Percentiles rank a stretch among this genome's conserved stretches.
phyloP scores from a whole-genome alignment of 805 yeast species.

The Candida pseudoglaebosa region DNA sequence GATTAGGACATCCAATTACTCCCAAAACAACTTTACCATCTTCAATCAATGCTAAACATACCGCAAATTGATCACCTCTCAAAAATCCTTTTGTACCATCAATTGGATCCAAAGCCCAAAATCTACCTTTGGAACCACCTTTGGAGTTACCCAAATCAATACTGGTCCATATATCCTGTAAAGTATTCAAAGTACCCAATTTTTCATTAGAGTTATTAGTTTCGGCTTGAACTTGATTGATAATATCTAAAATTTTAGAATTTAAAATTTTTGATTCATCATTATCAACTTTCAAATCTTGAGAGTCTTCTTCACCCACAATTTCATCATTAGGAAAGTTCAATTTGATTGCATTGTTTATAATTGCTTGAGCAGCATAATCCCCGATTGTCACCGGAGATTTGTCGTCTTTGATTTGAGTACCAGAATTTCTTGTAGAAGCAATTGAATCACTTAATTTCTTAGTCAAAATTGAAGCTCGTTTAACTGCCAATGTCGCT shows the following conservation, averaged over 20 bases:
- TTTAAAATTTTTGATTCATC: conserved; percentile 47
- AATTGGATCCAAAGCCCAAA: conserved; percentile 98
- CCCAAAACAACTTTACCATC: conserved; percentile 86
- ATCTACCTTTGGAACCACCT: conserved; percentile 78
- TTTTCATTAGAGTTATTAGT: conserved; percentile 29
- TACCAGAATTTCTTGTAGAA: conserved; percentile 43
- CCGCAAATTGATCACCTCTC: conserved; percentile 95
- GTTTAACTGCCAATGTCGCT: conserved; percentile 86
- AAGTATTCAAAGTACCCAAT: conserved; percentile 41
- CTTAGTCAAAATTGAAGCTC: conserved; percentile 77
- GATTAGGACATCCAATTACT: conserved; percentile 94
- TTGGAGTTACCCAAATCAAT: conserved; percentile 77
- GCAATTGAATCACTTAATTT: conserved; percentile 55
- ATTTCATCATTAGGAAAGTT: conserved; percentile 83
- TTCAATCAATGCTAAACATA: conserved; percentile 84
- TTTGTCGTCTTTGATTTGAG: conserved; percentile 77
- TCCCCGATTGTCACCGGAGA: conserved; percentile 98
- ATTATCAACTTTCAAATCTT: conserved; percentile 43
- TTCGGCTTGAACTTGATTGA: conserved; percentile 47
- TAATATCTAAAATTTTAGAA: conserved; percentile 54
- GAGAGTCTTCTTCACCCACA: conserved; percentile 93
- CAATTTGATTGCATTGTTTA: conserved; percentile 73
- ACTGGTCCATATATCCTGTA: conserved; percentile 52
- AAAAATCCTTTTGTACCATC: conserved; percentile 97
- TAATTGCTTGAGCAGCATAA: conserved; percentile 91